Evolutionary conservation across 2,329 filamentous ascomycete species (phyloP).

Genomic region (Metarhizium brunneum): DNA sequence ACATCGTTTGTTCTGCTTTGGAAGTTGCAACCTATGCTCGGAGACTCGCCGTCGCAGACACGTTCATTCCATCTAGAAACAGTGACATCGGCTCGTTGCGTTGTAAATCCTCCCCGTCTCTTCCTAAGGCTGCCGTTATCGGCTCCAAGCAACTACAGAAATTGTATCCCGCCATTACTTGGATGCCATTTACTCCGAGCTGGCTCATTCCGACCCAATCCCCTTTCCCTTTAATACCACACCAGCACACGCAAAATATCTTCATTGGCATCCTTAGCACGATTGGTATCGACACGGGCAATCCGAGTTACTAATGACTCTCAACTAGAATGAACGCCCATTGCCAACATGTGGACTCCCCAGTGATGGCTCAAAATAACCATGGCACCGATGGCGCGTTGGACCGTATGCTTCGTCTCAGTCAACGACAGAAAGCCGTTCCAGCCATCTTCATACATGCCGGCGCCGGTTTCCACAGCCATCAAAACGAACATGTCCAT

Average conservation of each 20-base stretch:
- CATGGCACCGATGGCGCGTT: conserved; percentile 32
- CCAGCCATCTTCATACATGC: conserved; percentile 91
- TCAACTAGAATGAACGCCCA: conserved; percentile 20
- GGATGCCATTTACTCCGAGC: conserved; percentile 2
- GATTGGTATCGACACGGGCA: background rate
- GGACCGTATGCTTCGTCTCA: conserved; percentile 28
- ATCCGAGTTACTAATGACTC: conserved; percentile 12
- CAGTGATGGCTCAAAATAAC: conserved; percentile 40
- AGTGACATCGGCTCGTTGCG: background rate
- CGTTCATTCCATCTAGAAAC: background rate
- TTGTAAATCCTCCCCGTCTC: background rate
- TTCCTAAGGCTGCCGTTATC: background rate
- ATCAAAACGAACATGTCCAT: conserved; percentile 75
- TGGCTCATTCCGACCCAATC: conserved; percentile 2
- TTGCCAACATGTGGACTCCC: conserved; percentile 10
- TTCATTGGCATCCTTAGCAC: conserved; percentile 6
- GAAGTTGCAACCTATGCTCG: background rate
- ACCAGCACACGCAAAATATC: conserved; percentile 2
- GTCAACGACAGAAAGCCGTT: conserved; percentile 26
- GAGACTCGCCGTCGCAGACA: background rate
- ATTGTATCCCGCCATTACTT: background rate
- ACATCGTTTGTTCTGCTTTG: background rate
- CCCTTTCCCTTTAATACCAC: background rate
- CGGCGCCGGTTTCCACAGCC: conserved; percentile 87
- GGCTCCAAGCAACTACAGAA: background rate